Base-by-base conservation (phyloP, 2,329 filamentous ascomycete species). In the Penicillium olsonii region DNA sequence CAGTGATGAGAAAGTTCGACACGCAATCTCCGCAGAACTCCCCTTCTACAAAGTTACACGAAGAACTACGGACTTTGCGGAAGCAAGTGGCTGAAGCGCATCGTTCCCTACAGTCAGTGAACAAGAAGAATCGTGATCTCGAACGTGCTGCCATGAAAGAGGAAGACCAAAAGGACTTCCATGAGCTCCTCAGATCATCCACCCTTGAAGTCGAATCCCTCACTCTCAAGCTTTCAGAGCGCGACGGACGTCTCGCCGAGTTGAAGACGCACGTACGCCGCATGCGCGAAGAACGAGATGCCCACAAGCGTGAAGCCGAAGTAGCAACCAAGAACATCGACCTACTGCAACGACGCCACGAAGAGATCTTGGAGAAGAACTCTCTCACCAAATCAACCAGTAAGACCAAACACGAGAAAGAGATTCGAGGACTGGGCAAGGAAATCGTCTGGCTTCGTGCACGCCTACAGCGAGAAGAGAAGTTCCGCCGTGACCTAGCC, bases 401-500 rank as follows among this genome's bases (percentile, higher is more conserved):
- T 76, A 68, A 75, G 64, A 58, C 68, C 65, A 61, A 70, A 57
- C 63, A 77, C 67, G 77, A 80, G 42, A 84, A 87, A 38, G 84
- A 90, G 62, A 83, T 96, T 45, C 84, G 85, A 59, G 92, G 92
- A 15, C 79, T 97, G 66, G 83, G 84, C 45, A 88, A 94, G 74
- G 92, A 97, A 73, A 92, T 97, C 68, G 83, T 91, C 63, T 97
- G 89, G 84, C 84, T 97, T 68, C 84, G 91, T 62, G 89, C 90
- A 2, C 84, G 87, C 44, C 88, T 88, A 75, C 81, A 84, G 66
- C 83, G 94, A 26, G 92, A 96, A 71, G 84, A 89, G 60, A 83
- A 82, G 42, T 86, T 97, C 72, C 82, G 94, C 35, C 80, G 82
- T 55, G 89, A 92, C 63, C 82, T 92, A 26, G 88, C 88, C 8